These are phyloP conservation scores for Neurospora sp. DNA, from an alignment of 495 filamentous ascomycete species.

Conservation along the genomic window DNA sequence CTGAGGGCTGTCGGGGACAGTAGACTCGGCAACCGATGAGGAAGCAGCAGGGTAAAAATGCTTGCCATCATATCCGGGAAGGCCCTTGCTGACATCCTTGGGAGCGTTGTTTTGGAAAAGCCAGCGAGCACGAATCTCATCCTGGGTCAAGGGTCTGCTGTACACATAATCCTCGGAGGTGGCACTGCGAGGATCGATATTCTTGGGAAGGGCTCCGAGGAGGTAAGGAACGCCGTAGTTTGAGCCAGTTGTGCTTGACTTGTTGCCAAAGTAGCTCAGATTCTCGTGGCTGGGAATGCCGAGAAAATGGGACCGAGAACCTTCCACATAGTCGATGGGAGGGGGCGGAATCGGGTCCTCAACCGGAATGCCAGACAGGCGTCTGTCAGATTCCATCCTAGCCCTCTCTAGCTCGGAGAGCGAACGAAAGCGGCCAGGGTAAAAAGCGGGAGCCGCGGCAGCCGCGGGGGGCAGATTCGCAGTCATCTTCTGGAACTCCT, in stretches of 20 bases:
- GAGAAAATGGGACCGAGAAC: background rate
- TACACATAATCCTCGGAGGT: conserved; percentile 34
- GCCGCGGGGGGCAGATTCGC: background rate
- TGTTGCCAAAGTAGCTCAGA: background rate
- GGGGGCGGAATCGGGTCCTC: background rate
- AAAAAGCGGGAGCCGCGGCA: background rate
- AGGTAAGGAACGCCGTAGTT: conserved; percentile 30
- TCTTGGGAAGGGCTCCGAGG: conserved; percentile 31
- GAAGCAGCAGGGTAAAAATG: conserved; percentile 40
- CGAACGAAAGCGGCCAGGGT: background rate
- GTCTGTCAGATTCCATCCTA: background rate
- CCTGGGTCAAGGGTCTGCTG: conserved; percentile 34
- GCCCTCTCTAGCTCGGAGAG: background rate
- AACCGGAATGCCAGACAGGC: background rate
- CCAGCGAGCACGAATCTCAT: conserved; percentile 37
- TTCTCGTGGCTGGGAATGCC: background rate
- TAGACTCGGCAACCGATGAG: conserved; percentile 32
- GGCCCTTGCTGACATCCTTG: conserved; percentile 26
- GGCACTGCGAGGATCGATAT: conserved; percentile 22
- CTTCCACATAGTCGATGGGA: background rate
- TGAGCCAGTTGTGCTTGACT: conserved; percentile 2
- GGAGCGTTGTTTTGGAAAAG: conserved; percentile 42
- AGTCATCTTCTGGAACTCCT: background rate
- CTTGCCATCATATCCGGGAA: conserved; percentile 48
- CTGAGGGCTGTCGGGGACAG: background rate